These are phyloP conservation scores for Hydnomerulius pinastri DNA, from an alignment of 768 basidiomycete genomes.

Conservation along the genomic window DNA sequence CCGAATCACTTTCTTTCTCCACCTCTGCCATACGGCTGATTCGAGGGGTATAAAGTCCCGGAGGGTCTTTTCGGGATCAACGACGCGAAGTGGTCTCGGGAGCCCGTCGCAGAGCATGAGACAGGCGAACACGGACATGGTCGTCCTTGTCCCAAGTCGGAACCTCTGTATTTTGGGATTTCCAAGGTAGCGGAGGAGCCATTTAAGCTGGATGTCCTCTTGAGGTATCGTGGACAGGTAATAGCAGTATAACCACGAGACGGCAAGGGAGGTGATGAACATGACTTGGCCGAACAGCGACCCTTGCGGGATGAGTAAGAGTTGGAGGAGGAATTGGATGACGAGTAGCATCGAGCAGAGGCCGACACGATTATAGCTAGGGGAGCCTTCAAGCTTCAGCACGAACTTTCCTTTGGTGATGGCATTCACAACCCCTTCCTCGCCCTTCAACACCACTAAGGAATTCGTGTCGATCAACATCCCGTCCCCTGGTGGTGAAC, in stretches of 20 bases:
- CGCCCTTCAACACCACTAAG: slow-evolving; percentile 27
- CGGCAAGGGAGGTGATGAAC: slow-evolving; percentile 29
- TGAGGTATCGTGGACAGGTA: slow-evolving; percentile 34
- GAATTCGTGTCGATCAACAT: slow-evolving; percentile 19
- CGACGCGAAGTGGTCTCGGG: background rate
- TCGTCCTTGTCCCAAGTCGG: slow-evolving; percentile 15
- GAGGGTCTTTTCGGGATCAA: slow-evolving; percentile 10
- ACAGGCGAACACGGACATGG: slow-evolving; percentile 20
- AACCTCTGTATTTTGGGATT: slow-evolving; percentile 15
- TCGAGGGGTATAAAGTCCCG: slow-evolving; percentile 15
- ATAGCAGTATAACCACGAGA: slow-evolving; percentile 34
- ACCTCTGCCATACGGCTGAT: slow-evolving; percentile 20
- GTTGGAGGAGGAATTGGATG: slow-evolving; percentile 31
- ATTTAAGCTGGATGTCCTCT: slow-evolving; percentile 22
- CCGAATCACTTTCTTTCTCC: slow-evolving; percentile 22
- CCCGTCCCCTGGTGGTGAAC: slow-evolving; percentile 26
- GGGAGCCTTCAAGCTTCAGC: slow-evolving; percentile 13
- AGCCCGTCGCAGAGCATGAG: slow-evolving; percentile 14
- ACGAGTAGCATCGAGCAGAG: slow-evolving; percentile 28
- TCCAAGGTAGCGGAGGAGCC: slow-evolving; percentile 16
- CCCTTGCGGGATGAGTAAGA: slow-evolving; percentile 35
- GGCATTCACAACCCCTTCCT: slow-evolving; percentile 22
- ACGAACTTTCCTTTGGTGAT: slow-evolving; percentile 30
- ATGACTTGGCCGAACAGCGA: slow-evolving; percentile 34
- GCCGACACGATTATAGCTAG: slow-evolving; percentile 8